phyloP scores from a whole-genome alignment of 305 asterid genomes.

The Rubia tinctorum region DNA sequence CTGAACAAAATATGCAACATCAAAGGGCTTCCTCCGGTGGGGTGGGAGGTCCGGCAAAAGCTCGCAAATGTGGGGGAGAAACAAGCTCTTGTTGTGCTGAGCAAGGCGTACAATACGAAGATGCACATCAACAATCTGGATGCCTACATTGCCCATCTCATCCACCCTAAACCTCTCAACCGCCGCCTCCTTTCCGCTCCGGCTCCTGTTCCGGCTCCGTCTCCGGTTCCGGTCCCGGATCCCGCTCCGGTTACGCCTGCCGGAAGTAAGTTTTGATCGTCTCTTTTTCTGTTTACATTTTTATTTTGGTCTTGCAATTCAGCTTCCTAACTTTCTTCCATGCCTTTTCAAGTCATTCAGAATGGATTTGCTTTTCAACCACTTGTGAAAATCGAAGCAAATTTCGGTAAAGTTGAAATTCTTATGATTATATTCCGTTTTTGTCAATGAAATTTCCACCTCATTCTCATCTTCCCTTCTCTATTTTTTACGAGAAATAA shows the following conservation, averaged over 20 bases:
- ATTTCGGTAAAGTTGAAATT: neutral
- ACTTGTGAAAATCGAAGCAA: neutral
- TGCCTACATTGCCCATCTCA: neutral
- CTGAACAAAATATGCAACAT: neutral
- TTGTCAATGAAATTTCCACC: too few relatives aligned
- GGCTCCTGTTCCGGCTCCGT: neutral
- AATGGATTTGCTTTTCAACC: neutral
- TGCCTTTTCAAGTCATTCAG: neutral
- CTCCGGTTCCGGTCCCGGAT: too few relatives aligned
- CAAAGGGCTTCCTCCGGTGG: neutral
- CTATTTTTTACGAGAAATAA: too few relatives aligned
- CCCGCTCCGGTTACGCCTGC: too few relatives aligned
- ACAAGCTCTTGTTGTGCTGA: slow-evolving; percentile 1
- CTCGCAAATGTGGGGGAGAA: slow-evolving; percentile 10
- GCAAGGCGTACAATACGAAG: neutral
- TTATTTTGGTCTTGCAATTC: neutral
- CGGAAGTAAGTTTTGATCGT: neutral
- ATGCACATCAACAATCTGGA: neutral
- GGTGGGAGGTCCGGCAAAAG: neutral
- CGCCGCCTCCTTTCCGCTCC: neutral
- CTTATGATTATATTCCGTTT: too few relatives aligned
- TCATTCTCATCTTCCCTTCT: too few relatives aligned
- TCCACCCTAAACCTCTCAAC: neutral
- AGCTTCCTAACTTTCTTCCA: neutral
- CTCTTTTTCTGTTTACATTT: too few relatives aligned